Evolutionary conservation across 257 asterid species (phyloP).

Genomic region (Primulina tabacum): DNA sequence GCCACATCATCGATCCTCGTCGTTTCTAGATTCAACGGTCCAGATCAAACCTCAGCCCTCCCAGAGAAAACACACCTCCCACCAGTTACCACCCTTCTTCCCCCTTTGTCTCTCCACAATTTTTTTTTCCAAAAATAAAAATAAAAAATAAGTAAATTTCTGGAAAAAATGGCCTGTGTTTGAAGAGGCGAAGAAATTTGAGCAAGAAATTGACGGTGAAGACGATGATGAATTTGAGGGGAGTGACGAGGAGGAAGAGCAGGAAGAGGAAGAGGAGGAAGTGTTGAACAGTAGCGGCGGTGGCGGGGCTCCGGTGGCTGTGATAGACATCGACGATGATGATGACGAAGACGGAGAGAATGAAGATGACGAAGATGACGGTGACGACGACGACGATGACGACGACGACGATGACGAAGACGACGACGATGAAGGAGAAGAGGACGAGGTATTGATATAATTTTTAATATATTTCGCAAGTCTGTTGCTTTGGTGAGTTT

Average conservation of each 20-base stretch:
- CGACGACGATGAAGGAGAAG: slow-evolving; percentile 41
- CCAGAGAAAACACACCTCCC: slow-evolving; percentile 21
- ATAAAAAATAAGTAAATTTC: slow-evolving; percentile 13
- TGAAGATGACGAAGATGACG: slow-evolving; percentile 40
- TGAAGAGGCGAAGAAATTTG: slow-evolving; percentile 47
- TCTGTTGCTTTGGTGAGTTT: background rate
- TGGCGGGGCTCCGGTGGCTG: slow-evolving; percentile 21
- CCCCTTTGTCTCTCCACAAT: slow-evolving; percentile 26
- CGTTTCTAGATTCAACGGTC: slow-evolving; percentile 36
- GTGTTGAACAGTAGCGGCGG: slow-evolving; percentile 27
- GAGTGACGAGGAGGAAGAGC: slow-evolving; percentile 25
- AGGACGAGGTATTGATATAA: slow-evolving; percentile 38
- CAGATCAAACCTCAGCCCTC: slow-evolving; percentile 32
- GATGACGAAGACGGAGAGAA: slow-evolving; percentile 42
- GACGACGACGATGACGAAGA: slow-evolving; percentile 43
- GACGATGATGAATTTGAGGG: slow-evolving; percentile 28
- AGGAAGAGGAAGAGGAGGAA: slow-evolving; percentile 32
- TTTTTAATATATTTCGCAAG: background rate
- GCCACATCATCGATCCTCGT: slow-evolving; percentile 57
- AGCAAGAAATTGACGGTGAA: slow-evolving; percentile 38
- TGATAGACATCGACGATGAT: slow-evolving; percentile 38
- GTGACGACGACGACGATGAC: slow-evolving; percentile 42
- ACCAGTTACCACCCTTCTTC: slow-evolving; percentile 32
- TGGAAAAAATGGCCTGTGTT: slow-evolving; percentile 52
- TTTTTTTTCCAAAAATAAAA: slow-evolving; percentile 10